These are phyloP conservation scores for Leishmania amazonensis DNA, from an alignment of 208 protist genomes.

Conservation along the genomic window DNA sequence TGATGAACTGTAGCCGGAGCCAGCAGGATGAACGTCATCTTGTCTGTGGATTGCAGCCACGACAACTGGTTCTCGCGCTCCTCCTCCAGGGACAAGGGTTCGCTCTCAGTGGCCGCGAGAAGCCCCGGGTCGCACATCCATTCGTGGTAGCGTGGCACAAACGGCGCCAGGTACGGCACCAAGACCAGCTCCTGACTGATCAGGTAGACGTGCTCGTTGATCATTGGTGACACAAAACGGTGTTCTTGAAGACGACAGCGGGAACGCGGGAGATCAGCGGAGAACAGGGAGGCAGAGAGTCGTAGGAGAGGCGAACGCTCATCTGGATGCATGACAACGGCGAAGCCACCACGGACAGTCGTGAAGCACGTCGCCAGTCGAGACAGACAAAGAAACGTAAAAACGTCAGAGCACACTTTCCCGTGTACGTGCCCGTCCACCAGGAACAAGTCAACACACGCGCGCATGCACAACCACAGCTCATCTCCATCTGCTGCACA, in stretches of 20 bases:
- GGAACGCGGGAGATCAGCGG: background rate
- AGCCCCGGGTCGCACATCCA: constrained; percentile 88
- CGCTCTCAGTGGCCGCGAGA: constrained; percentile 77
- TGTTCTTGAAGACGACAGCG: background rate
- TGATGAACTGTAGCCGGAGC: constrained; percentile 27
- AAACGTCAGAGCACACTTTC: too few relatives aligned
- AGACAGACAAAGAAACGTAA: background rate
- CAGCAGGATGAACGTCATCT: constrained; percentile 92
- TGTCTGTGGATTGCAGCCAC: constrained; percentile 81
- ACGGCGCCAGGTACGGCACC: constrained; percentile 84
- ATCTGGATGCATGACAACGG: background rate
- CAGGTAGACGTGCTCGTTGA: constrained; percentile 78
- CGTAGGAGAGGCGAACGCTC: background rate
- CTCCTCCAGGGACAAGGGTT: constrained; percentile 85
- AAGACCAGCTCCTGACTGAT: constrained; percentile 52
- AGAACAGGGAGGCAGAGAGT: background rate
- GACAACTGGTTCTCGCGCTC: constrained; percentile 88
- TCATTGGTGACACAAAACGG: constrained; percentile 40
- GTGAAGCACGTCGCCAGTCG: background rate
- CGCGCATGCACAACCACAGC: too few relatives aligned
- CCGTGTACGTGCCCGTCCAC: too few relatives aligned
- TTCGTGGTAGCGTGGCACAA: constrained; percentile 85
- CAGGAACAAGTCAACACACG: too few relatives aligned
- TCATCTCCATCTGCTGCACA: too few relatives aligned
- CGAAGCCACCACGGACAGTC: background rate